Conservation (phyloP, 2,329 filamentous ascomycete species). For the Paracorniculantispora psalliotae region DNA sequence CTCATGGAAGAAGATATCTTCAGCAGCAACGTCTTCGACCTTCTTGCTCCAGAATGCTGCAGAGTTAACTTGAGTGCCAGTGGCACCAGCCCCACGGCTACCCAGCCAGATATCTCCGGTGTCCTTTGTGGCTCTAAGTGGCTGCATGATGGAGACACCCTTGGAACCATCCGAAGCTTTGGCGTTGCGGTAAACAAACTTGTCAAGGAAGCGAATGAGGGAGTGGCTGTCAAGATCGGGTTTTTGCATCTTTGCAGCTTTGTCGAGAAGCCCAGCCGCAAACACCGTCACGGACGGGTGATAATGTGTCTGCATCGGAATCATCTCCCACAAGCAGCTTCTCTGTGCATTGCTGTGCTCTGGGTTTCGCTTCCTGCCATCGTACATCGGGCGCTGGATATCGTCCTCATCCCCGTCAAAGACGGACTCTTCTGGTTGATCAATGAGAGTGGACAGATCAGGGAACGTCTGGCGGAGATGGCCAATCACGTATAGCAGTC, state of each 20-base stretch:
- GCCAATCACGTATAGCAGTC: constrained; percentile 81
- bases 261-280: constrained; percentile 64
- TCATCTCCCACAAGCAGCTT: constrained; percentile 87
- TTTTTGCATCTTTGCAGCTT: constrained; percentile 72
- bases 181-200: constrained; percentile 95
- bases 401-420: constrained; percentile 61
- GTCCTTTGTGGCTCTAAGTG: constrained; percentile 54
- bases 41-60: constrained; percentile 90
- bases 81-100: constrained; percentile 40
- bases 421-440: constrained; percentile 68
- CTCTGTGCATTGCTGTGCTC: constrained; percentile 89
- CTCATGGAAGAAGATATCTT: constrained; percentile 97
- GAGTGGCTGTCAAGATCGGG: constrained; percentile 87
- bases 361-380: constrained; percentile 86
- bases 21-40: constrained; percentile 76
- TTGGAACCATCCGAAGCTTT: constrained; percentile 65
- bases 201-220: constrained; percentile 91
- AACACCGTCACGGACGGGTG: constrained; percentile 90
- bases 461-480: constrained; percentile 78
- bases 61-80: constrained; percentile 61
- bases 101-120: constrained; percentile 53
- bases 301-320: constrained; percentile 59
- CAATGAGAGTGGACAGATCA: constrained; percentile 70
- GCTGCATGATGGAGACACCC: constrained; percentile 95
- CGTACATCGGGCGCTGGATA: constrained; percentile 52